Conservation (phyloP, 805 yeast species). For the Lipomyces japonicus region DNA sequence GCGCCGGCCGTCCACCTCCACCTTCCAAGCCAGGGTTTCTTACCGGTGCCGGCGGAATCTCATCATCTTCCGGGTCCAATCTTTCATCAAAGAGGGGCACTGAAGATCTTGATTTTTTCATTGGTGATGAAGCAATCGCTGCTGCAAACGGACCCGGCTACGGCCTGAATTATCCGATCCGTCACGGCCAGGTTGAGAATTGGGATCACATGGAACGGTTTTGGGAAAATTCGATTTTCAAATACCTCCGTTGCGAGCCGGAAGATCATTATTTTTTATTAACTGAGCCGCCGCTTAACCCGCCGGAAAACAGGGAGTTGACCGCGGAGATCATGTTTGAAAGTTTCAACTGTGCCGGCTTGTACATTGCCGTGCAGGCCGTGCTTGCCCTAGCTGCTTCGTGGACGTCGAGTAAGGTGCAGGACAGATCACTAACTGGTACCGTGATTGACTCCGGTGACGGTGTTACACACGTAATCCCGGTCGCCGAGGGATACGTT, state of each 20-base stretch:
- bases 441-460: conserved; percentile 98
- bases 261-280: conserved; percentile 94
- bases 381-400: conserved; percentile 97
- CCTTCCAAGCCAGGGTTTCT: conserved; percentile 43
- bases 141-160: conserved; percentile 91
- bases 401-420: conserved; percentile 95
- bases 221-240: conserved; percentile 97
- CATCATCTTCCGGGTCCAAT: conserved; percentile 39
- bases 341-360: conserved; percentile 96
- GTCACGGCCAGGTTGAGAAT: conserved; percentile 97
- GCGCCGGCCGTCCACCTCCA: conserved; percentile 39
- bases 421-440: conserved; percentile 93
- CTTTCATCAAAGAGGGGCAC: conserved; percentile 76
- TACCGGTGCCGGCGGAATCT: conserved; percentile 38
- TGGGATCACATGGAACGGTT: conserved; percentile 99
- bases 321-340: conserved; percentile 99
- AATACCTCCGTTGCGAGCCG: conserved; percentile 95
- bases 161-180: conserved; percentile 84
- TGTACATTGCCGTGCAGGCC: conserved; percentile 98
- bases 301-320: conserved; percentile 99
- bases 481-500: conserved; percentile 97
- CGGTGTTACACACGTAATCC: conserved; percentile 98
- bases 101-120: conserved; percentile 88
- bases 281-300: conserved; percentile 97
- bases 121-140: conserved; percentile 90